Base-by-base conservation (phyloP, 768 basidiomycete species). In the Rhodotorula taiwanensis region DNA sequence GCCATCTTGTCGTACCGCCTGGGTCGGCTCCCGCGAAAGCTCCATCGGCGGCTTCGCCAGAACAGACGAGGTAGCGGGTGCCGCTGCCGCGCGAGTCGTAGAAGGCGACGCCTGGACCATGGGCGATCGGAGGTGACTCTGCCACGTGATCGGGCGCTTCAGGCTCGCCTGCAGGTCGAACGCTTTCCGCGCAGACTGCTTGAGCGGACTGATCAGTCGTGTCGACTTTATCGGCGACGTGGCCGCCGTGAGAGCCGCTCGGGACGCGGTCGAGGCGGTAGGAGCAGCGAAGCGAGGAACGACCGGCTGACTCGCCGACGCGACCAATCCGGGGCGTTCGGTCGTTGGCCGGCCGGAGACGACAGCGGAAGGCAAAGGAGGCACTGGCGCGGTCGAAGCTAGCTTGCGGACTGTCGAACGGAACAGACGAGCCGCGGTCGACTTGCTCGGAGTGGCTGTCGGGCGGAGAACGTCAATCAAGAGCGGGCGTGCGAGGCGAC, bases 91-190 rank as follows among this genome's bases (percentile, higher is more conserved):
- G 50, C 50, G 50, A 20, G 33, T 6, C 1, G 23, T 14, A 1
- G 33, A 5, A 6, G 50, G 33, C 23, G 50, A n/a, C 8, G 49
- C 30, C 3, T 20, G n/a, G 1, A 16, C 14, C 23, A 16, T n/a
- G 0, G 47, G 15, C 0, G 11, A 0, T 0, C 20, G 36, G 20
- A 27, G 28, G 14, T n/a, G 27, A 25, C 31, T 14, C 25, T 55
- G 59, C 63, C 63, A 67, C 7, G 4, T 43, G 51, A 67, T 55
- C 16, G 60, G 60, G 2, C 58, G 42, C 36, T 47, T 54, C 2
- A 67, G 36, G 21, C 43, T 47, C 41, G 55, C 61, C 33, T 63
- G 61, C 39, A 63, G 27, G 55, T 67, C 58, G 31, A 62, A 67
- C 39, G 52, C 55, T 27, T 67, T 62, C 61, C 55, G 53, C 6